Evolutionary conservation across 208 protist genomes (phyloP).

Genomic region (Cochliopodium minus): DNA sequence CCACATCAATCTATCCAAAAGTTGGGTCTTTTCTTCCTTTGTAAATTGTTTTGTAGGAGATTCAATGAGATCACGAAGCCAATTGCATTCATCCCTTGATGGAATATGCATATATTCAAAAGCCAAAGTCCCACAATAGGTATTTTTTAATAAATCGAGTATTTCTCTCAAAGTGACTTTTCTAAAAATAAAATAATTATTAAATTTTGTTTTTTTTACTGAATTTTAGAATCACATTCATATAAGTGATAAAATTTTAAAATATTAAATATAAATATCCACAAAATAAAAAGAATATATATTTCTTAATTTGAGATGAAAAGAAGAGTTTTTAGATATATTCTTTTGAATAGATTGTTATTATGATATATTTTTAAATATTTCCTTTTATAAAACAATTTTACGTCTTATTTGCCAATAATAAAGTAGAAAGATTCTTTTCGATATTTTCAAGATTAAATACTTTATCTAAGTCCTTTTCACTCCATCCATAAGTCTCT

Average conservation of each 20-base stretch:
- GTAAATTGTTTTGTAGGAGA: constrained; percentile 28
- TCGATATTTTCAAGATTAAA: constrained; percentile 50
- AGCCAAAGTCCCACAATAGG: constrained; percentile 66
- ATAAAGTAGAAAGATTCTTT: no score
- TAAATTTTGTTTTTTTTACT: constrained; percentile 42
- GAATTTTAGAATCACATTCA: constrained; percentile 42
- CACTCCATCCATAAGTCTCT: constrained; percentile 46
- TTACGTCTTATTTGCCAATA: no score
- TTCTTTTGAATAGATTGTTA: neutral
- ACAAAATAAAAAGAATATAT: neutral
- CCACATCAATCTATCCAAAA: constrained; percentile 65
- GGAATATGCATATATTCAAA: constrained; percentile 83
- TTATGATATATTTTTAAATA: constrained; percentile 42
- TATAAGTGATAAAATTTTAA: neutral
- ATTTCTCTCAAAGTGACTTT: constrained; percentile 36
- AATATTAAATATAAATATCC: neutral
- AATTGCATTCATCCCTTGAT: constrained; percentile 56
- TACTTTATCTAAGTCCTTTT: constrained; percentile 30
- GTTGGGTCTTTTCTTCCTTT: constrained; percentile 56
- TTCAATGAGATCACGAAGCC: constrained; percentile 69
- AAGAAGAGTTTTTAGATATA: neutral
- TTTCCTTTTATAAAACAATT: constrained; percentile 53
- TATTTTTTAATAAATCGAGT: constrained; percentile 44
- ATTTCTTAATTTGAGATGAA: neutral
- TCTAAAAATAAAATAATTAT: constrained; percentile 40